Percentiles rank a stretch among this genome's conserved stretches.
phyloP scores from a whole-genome alignment of 148 eudicot genomes.

The Suaeda aralocaspica region DNA sequence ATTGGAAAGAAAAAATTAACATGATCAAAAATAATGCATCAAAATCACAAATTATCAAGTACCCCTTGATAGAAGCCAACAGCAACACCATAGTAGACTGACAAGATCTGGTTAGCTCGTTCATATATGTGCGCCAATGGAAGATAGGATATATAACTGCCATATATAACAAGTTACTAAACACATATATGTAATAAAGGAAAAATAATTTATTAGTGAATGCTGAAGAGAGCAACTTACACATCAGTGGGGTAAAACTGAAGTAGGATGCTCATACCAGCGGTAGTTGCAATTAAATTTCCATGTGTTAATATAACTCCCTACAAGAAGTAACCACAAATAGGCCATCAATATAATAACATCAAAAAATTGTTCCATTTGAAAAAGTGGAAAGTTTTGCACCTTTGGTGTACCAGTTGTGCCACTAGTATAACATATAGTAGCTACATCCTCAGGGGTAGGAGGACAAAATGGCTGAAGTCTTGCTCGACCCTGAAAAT shows the following conservation, averaged over 20 bases:
- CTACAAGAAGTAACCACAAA: conserved; percentile 30
- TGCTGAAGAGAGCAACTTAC: conserved; percentile 39
- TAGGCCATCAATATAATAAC: conserved; percentile 1
- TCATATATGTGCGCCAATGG: conserved; percentile 98
- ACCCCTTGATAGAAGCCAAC: conserved; percentile 99
- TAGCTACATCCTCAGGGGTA: conserved; percentile 70
- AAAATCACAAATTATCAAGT: conserved; percentile 26
- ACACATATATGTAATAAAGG: not conserved
- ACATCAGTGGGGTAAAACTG: conserved; percentile 60
- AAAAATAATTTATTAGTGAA: not conserved
- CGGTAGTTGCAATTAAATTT: conserved; percentile 74
- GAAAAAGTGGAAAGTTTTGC: conserved; percentile 7
- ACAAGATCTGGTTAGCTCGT: conserved; percentile 73
- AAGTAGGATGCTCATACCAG: conserved; percentile 44
- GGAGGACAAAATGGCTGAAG: conserved; percentile 75
- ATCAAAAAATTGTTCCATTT: not conserved
- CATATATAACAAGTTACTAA: conserved; percentile 11
- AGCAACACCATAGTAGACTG: conserved; percentile 64
- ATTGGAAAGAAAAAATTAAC: conserved; percentile 7
- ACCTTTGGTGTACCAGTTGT: conserved; percentile 98
- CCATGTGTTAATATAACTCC: conserved; percentile 85
- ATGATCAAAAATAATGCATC: not conserved
- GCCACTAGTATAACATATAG: conserved; percentile 95
- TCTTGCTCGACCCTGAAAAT: conserved; percentile 52
- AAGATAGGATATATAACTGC: conserved; percentile 90